Base-by-base conservation (phyloP, 2,329 filamentous ascomycete genomes). In the Cladosporium phlei region DNA sequence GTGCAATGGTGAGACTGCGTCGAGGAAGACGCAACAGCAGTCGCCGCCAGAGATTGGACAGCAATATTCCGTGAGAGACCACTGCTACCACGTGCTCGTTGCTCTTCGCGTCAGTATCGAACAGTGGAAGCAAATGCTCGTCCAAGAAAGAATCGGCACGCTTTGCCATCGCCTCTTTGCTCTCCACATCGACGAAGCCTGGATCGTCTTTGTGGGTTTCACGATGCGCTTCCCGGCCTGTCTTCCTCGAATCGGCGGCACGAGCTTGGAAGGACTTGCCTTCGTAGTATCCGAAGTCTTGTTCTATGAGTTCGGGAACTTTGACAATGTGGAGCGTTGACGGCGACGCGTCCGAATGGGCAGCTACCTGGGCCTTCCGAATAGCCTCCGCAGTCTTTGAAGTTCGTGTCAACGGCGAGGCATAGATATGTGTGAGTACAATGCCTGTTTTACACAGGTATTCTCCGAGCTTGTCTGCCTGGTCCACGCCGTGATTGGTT, bases 31-130 rank as follows among this genome's bases (percentile, higher is more conserved):
- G 73, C 10, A 69, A 66, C 6, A 84, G 68, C 11, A 95, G 63
- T 10, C 75, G 72, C 46, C 76, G 74, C 75, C 85, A 83, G 0
- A 95, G 66, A 24, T 80, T 75, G 2, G 79, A 80, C 2, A 95
- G 75, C 30, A 95, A 80, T 51, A 95, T 83, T 12, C 90, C 89
- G 59, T 96, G 90, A 2, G 89, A 85, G 3, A 95, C 85, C 11
- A 95, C 68, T 1, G 80, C 82, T 10, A 88, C 69, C 2, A 72
- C 68, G 5, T 64, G 58, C 9, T 71, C 63, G 16, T 47, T 20
- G n/a, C 19, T 7, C 5, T 53, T 39, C 2, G 54, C 50, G 0
- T 62, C 53, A 9, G 64, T 54, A 9, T 69, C 53, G 12, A 84
- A 49, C 3, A 85, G 50, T 8, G 82, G 82, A 4, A 78, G 55